Conservation (phyloP, 768 basidiomycete genomes). For the Serendipita vermifera region DNA sequence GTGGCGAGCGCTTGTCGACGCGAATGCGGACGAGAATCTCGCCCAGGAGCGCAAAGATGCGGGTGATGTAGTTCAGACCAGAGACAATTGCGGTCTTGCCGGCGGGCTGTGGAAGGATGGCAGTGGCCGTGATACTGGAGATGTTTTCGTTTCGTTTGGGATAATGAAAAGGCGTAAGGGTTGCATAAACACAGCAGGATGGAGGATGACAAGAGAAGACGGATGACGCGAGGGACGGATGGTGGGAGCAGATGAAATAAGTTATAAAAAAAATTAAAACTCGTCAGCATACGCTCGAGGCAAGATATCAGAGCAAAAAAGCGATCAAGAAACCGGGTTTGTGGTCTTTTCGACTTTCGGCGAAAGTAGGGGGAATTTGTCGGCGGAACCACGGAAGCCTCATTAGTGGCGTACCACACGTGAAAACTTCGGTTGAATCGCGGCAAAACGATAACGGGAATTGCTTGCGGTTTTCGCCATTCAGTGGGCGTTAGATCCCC, state of each 20-base stretch:
- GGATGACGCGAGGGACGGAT: constrained; percentile 2
- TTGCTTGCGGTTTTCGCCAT: too few relatives aligned
- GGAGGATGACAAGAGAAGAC: background rate
- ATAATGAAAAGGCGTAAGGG: background rate
- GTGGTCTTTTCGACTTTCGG: constrained; percentile 1
- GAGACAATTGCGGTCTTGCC: constrained; percentile 75
- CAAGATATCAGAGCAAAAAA: background rate
- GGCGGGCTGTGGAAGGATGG: constrained; percentile 76
- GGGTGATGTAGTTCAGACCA: constrained; percentile 75
- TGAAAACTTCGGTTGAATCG: constrained; percentile 22
- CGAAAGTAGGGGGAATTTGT: too few relatives aligned
- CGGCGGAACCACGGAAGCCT: too few relatives aligned
- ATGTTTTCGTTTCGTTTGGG: background rate
- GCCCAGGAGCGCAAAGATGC: constrained; percentile 73
- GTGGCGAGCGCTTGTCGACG: constrained; percentile 75
- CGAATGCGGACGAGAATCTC: constrained; percentile 79
- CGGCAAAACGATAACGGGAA: constrained; percentile 19
- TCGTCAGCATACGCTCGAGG: constrained; percentile 7
- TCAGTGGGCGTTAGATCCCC: background rate
- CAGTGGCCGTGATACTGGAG: constrained; percentile 63
- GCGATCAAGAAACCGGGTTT: constrained; percentile 1
- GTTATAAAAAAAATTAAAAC: background rate
- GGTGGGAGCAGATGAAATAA: too few relatives aligned
- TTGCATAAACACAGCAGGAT: background rate
- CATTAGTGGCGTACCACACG: too few relatives aligned